Evolutionary conservation across 2,329 filamentous ascomycete species (phyloP), one percentile per base, ranked within the genome.

Genomic region (Talaromyces marneffei): DNA sequence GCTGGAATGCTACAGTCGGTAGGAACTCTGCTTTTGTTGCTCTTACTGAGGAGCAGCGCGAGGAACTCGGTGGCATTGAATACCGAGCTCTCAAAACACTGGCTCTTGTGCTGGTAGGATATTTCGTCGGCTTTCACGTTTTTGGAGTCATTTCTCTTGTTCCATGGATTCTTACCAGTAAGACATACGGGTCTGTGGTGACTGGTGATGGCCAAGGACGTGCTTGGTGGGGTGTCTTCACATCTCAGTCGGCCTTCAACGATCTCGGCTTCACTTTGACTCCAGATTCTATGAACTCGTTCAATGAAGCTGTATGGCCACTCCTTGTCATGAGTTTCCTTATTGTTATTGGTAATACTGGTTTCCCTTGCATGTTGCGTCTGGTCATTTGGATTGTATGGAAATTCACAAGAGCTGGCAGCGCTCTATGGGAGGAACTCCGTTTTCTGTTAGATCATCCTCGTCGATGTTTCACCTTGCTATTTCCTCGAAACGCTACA

Each of bases 61-160:
- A 99, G 71, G 94, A 99, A 74, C 79, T 99, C 2, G 94, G 94
- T 10, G 94, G 94, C 20, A 96, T 99, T 65, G 94, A 99, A 74
- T 99, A 99, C 71, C 88, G 94, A 5, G 90, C 93, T 0, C 74
- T 99, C 63, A 95, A 96, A 74, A 91, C 91, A 2, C 78, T 99
- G 53, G 90, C 90, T 1, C 72, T 91, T 29, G 86, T 97, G 31
- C 79, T 97, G 20, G 82, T 89, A 2, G 79, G 78, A 7, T 99
- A 97, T 75, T 97, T 89, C 70, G 84, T 91, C 71, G 87, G 88
- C 0, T 97, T 96, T 68, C 90, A 92, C 69, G 68, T 92, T 1
- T 79, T 97, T 3, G 91, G 88, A 0, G 77, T 95, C 39, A 72
- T 91, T 29, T 87, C 86, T 66, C 75, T 97, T 12, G 71, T 91